Evolutionary conservation across 2,329 filamentous ascomycete genomes (phyloP), one percentile per base, ranked within the genome.

Genomic region (Pseudogymnoascus sp.): DNA sequence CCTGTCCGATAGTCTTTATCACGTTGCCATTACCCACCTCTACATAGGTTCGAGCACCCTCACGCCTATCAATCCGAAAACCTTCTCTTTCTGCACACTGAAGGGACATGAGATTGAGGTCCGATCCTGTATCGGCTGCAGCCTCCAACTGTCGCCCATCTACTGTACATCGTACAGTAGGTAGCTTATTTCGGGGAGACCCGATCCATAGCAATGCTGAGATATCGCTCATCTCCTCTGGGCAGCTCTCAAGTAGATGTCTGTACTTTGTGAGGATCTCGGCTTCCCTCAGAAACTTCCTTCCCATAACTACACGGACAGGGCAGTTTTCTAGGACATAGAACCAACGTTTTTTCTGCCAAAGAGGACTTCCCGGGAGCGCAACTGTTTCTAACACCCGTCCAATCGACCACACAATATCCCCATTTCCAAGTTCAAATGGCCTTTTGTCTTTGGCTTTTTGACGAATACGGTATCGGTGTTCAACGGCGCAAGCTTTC

Each of bases 171-270:
- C 17, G 36, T 21, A 21, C 2, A 21, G 17, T 17, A 17, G 17
- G 17, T 33, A 60, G 4, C 21, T 21, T 54, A 24, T 33, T 60
- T 21, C 13, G 39, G 5, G 57, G 57, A 11, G 57, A 31, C 13
- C 29, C 57, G n/a, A 59, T 39, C 57, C 57, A 59, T 3, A 59
- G 11, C 3, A 59, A 15, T 21, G 35, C 24, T 21, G 57, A 24
- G 5, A 59, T 39, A 17, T 59, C 26, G 2, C 41, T 33, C n/a
- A 26, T 47, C 5, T 59, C 59, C 1, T 3, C 36, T 10, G 61
- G 63, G 33, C 61, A 63, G 15, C 8, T 59, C 17, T 62, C 60
- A 24, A 64, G 61, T 21, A 64, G 5, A 17, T 66, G 54, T 6
- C 59, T 21, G 13, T 66, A 63, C 60, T 60, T 63, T 2, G 59